These are phyloP conservation scores for Blastocystis sp. DNA, from an alignment of 352 stramenopile species.

Conservation along the genomic window DNA sequence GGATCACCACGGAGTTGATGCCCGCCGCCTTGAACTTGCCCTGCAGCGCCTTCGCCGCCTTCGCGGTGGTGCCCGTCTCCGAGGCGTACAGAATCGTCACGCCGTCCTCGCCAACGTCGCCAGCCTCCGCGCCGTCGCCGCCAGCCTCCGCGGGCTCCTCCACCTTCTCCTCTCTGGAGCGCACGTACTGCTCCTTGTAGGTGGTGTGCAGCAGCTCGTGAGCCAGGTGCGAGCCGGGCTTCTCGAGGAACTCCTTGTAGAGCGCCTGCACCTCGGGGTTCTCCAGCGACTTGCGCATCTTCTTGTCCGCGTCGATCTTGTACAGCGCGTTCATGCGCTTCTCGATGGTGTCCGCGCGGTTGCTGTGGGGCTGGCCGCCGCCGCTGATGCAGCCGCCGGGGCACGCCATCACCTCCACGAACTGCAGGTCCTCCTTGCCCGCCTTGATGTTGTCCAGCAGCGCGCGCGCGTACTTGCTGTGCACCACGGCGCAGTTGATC, in stretches of 20 bases:
- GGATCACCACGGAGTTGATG: conserved; percentile 57
- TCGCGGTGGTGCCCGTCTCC: conserved; percentile 46
- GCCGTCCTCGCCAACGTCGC: conserved; percentile 51
- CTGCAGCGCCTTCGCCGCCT: conserved; percentile 66
- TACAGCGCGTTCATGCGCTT: conserved; percentile 76
- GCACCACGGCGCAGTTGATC: conserved; percentile 72
- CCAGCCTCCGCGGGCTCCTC: conserved; percentile 44
- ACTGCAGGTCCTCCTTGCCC: conserved; percentile 80
- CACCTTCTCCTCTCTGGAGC: conserved; percentile 69
- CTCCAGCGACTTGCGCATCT: conserved; percentile 84
- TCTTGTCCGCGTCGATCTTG: conserved; percentile 81
- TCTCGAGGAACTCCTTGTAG: conserved; percentile 80
- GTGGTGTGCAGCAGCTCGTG: conserved; percentile 68
- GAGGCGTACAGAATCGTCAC: conserved; percentile 69
- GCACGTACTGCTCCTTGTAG: conserved; percentile 61
- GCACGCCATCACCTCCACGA: conserved; percentile 97
- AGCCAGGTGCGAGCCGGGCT: conserved; percentile 77
- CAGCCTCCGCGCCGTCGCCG: conserved; percentile 3
- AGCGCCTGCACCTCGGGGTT: conserved; percentile 78
- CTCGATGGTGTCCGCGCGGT: conserved; percentile 80
- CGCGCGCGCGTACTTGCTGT: conserved; percentile 48
- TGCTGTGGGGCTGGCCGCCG: conserved; percentile 86
- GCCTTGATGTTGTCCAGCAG: conserved; percentile 71
- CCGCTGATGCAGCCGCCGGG: conserved; percentile 95
- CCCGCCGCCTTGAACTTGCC: conserved; percentile 74